Base-by-base conservation (phyloP, 1,284 basidiomycete genomes). In the Sanguinoderma infundibulare region DNA sequence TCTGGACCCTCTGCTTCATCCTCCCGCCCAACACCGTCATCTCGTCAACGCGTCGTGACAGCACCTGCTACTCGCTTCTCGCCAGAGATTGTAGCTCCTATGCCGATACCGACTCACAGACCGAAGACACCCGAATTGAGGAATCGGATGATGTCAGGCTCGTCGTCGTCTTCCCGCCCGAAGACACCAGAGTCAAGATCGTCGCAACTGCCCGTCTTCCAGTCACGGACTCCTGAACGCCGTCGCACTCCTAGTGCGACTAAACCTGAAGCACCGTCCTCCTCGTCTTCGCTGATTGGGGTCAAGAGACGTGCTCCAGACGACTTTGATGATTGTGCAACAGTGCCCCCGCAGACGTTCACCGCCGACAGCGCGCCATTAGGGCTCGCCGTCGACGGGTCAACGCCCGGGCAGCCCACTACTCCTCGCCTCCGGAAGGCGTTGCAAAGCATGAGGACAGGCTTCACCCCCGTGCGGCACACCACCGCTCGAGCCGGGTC, bases 241-340 rank as follows among this genome's bases (percentile, higher is more conserved):
- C 68, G 64, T 22, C 69, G 71, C 17, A 39, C 57, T 2, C 53
- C 65, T 15, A 47, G 66, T 17, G 38, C 66, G 53, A 40, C 60
- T n/a, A 61, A 61, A 40, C 50, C 51, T 15, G 59, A 65, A 24
- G 67, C 70, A 22, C 51, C 69, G n/a, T n/a, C n/a, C 15, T 59
- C 69, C 6, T 67, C 72, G 1, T 62, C 68, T 8, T 70, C 69
- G 24, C 75, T 77, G 0, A 71, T 72, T 22, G 86, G 88, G 24
- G 87, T 86, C 75, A 92, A 91, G 72, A 83, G 91, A 8, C 81
- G 84, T 34, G 85, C 84, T 30, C 90, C 90, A 2, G 90, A 91
- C 58, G 90, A 92, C 67, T 89, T 88, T 65, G 89, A 90, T 52
- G 77, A 81, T 60, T 83, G 79, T 49, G 71, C 76, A n/a, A 64